Conservation (phyloP, 2,329 filamentous ascomycete species). For the Berkeleyomyces rouxiae region DNA sequence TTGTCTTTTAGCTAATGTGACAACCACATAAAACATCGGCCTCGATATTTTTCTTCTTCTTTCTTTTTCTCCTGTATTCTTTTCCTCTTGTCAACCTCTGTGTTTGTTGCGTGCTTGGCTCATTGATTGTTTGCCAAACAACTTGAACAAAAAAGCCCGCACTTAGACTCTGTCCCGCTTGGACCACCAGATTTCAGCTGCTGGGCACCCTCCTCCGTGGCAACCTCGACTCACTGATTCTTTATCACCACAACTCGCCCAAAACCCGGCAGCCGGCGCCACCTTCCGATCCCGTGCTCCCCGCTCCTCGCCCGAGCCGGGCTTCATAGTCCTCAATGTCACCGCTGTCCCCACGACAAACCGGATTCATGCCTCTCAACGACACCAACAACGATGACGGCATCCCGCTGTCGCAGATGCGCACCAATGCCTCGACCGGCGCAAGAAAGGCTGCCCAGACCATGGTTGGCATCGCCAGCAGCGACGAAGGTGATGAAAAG, state of each 20-base stretch:
- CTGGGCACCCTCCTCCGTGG: neutral
- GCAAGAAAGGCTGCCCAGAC: slow-evolving; percentile 31
- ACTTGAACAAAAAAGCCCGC: neutral
- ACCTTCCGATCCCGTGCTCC: neutral
- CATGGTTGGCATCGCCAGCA: slow-evolving; percentile 18
- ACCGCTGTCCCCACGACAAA: slow-evolving; percentile 24
- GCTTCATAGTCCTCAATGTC: neutral
- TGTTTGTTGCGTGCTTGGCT: neutral
- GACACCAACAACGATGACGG: slow-evolving; percentile 23
- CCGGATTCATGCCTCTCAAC: slow-evolving; percentile 30
- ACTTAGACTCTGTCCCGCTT: too few relatives aligned
- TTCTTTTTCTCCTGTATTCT: neutral
- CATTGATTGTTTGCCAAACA: neutral
- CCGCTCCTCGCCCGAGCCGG: neutral
- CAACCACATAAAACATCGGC: neutral
- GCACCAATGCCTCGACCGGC: slow-evolving; percentile 37
- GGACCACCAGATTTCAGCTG: too few relatives aligned
- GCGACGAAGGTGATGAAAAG: slow-evolving; percentile 26
- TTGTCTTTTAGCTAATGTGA: neutral
- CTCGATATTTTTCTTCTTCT: neutral
- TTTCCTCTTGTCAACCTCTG: neutral
- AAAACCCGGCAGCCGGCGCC: neutral
- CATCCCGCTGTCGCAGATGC: slow-evolving; percentile 40
- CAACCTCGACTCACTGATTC: neutral
- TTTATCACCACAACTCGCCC: neutral